Evolutionary conservation across 768 basidiomycete species (phyloP).

Genomic region (Dioszegia hungarica): DNA sequence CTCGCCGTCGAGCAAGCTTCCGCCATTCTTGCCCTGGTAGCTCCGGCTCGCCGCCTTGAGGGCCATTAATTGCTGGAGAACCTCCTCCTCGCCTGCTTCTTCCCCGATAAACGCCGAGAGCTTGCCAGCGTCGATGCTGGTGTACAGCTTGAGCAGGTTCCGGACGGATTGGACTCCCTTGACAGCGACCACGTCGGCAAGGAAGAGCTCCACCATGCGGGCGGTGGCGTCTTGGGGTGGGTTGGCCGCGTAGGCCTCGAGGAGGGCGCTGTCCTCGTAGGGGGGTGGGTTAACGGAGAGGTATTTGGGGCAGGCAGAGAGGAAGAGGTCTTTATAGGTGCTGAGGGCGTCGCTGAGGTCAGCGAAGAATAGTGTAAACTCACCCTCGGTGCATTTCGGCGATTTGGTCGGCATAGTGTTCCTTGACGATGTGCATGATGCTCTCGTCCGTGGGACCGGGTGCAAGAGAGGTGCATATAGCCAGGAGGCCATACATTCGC

Average conservation of each 20-base stretch:
- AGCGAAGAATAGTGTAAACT: slow-evolving; percentile 45
- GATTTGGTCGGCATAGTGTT: slow-evolving; percentile 88
- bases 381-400: slow-evolving; percentile 77
- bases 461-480: slow-evolving; percentile 86
- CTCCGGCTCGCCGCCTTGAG: slow-evolving; percentile 84
- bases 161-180: slow-evolving; percentile 76
- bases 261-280: slow-evolving; percentile 69
- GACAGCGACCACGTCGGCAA: slow-evolving; percentile 71
- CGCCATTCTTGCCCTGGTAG: slow-evolving; percentile 51
- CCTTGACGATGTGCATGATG: slow-evolving; percentile 85
- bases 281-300: slow-evolving; percentile 91
- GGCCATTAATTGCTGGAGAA: slow-evolving; percentile 94
- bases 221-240: slow-evolving; percentile 66
- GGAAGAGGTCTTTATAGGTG: slow-evolving; percentile 86
- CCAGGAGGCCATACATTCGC: slow-evolving; percentile 93
- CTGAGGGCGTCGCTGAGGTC: slow-evolving; percentile 59
- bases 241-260: slow-evolving; percentile 54
- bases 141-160: slow-evolving; percentile 91
- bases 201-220: slow-evolving; percentile 78
- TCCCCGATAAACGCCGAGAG: slow-evolving; percentile 80
- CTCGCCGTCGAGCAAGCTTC: slow-evolving; percentile 68
- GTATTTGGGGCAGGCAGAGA: slow-evolving; percentile 93
- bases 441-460: slow-evolving; percentile 91
- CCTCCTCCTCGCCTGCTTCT: slow-evolving; percentile 72
- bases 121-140: slow-evolving; percentile 84